Evolutionary conservation across 257 asterid species (phyloP), one percentile per base, ranked within the genome.

Genomic region (Fraxinus quadrangulata): DNA sequence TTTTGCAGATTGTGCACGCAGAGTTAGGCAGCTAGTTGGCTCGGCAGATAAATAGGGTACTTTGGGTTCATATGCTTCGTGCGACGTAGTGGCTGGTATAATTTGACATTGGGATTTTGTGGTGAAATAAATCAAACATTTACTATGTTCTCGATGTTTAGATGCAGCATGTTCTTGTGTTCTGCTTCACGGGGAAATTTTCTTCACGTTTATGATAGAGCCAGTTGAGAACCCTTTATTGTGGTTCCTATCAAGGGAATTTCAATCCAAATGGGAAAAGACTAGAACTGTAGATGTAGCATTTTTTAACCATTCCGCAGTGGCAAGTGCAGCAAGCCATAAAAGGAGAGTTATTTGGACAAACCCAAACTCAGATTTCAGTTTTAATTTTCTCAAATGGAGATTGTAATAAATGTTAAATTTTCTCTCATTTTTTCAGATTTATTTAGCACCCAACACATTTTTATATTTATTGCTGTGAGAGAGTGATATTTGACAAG

Each of bases 1-100:
- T 26, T 96, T 81, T 76, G 95, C 91, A 13, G 92, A 89, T 36
- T 96, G 99, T 81, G 98, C 90, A 14, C 94, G 97, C 73, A 83
- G 84, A 77, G 87, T 72, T 30, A 86, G 94, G 96, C 96, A 88
- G 78, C 94, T 83, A 79, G 84, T 67, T 51, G 70, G 79, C 30
- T 45, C 84, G 3, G 79, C 76, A 42, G 82, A 79, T 68, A 87
- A 85, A 47, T 83, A 86, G 84, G 85, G 77, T 51, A 11, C 30
- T 54, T 54, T 26, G 30, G 61, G 12, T 40, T 37, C 67, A 21
- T 61, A 8, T 61, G 65, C 67, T 61, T 23, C 30, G 28, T 24
- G 36, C 33, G 11, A 63, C 1, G 19, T 24, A 63, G 69, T 63
- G 69, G 34, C 69, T 2, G 19, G 34, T 63, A 9, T 13, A 24